Evolutionary conservation across 768 basidiomycete genomes (phyloP).

Genomic region (Lentinula guzmanii): DNA sequence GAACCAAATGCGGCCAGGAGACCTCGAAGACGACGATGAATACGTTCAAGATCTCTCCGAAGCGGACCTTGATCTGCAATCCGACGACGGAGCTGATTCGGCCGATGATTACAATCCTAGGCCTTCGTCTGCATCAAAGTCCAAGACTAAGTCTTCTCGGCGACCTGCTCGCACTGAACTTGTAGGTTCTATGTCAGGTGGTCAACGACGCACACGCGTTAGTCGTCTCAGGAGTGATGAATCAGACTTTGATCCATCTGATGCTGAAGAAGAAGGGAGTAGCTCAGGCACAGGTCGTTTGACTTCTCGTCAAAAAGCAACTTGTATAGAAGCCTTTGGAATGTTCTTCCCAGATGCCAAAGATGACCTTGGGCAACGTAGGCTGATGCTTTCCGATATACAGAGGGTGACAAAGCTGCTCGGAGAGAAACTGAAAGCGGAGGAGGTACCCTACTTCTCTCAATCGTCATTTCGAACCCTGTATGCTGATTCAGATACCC

Average conservation of each 20-base stretch:
- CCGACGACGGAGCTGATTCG: slow-evolving; percentile 11
- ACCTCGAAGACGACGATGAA: neutral
- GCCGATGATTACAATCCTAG: slow-evolving; percentile 21
- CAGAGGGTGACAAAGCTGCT: slow-evolving; percentile 53
- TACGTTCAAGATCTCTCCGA: neutral
- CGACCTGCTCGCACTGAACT: neutral
- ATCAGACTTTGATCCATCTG: neutral
- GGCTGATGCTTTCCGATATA: slow-evolving; percentile 64
- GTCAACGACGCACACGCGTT: neutral
- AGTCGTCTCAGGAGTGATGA: neutral
- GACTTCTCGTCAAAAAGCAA: slow-evolving; percentile 46
- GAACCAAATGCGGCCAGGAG: neutral
- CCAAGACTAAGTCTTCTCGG: neutral
- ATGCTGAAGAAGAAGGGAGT: neutral
- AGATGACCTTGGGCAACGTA: slow-evolving; percentile 42
- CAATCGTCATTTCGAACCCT: neutral
- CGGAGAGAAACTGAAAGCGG: slow-evolving; percentile 64
- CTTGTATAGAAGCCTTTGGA: slow-evolving; percentile 54
- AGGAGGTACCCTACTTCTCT: slow-evolving; percentile 46
- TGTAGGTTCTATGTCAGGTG: neutral
- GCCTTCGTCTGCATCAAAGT: no score
- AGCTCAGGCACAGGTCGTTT: slow-evolving; percentile 16
- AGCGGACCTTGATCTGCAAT: neutral
- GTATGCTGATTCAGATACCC: no score
- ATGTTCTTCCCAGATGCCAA: slow-evolving; percentile 65